phyloP scores from a whole-genome alignment of 1,139 yeast species.

The Nakaseomyces kungkrabaensis region DNA sequence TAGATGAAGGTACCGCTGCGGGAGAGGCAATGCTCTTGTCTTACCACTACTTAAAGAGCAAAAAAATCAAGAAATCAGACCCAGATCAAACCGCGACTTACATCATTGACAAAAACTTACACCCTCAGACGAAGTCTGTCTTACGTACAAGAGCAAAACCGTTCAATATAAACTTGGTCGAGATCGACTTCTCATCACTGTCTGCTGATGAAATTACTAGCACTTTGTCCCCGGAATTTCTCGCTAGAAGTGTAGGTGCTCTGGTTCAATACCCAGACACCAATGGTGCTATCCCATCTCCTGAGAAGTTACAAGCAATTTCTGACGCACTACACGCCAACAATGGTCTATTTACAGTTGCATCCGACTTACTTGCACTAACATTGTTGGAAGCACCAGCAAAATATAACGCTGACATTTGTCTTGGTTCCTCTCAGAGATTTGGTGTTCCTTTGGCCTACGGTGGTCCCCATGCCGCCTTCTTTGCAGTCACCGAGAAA shows the following conservation, averaged over 20 bases:
- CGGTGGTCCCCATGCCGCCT: conserved; percentile 99
- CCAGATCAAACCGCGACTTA: conserved; percentile 27
- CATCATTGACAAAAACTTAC: conserved; percentile 67
- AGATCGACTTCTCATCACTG: conserved; percentile 40
- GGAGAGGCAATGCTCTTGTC: conserved; percentile 94
- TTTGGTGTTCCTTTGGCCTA: conserved; percentile 97
- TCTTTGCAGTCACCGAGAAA: conserved; percentile 72
- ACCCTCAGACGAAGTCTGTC: conserved; percentile 80
- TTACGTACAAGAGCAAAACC: conserved; percentile 70
- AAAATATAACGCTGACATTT: conserved; percentile 84
- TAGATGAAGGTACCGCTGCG: conserved; percentile 97
- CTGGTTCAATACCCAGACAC: conserved; percentile 87
- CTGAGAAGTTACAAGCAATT: conserved; percentile 41
- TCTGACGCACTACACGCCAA: conserved; percentile 57
- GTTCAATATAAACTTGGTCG: conserved; percentile 54
- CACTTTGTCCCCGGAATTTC: conserved; percentile 7
- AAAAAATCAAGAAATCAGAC: conserved; percentile 36
- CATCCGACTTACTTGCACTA: conserved; percentile 83
- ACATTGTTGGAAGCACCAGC: conserved; percentile 79
- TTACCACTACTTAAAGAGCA: conserved; percentile 56
- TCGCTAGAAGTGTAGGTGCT: conserved; percentile 50
- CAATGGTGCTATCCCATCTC: conserved; percentile 56
- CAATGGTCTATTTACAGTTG: conserved; percentile 73
- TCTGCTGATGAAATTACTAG: conserved; percentile 11
- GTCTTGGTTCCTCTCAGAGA: conserved; percentile 86